phyloP scores from a whole-genome alignment of 495 filamentous ascomycete species.

The Hypoxylon fragiforme region DNA sequence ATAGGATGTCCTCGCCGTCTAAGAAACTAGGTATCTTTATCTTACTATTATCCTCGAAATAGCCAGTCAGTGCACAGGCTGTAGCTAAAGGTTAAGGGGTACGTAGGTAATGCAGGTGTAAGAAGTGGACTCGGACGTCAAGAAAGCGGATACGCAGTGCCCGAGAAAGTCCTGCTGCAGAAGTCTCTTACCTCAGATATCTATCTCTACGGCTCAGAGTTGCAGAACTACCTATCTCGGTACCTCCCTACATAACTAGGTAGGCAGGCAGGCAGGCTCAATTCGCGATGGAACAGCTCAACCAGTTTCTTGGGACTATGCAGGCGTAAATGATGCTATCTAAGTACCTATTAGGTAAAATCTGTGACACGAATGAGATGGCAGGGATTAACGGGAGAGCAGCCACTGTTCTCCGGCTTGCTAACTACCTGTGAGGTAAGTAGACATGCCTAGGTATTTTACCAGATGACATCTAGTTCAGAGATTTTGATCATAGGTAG shows the following conservation, averaged over 20 bases:
- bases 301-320: slow-evolving; percentile 34
- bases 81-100: slow-evolving; percentile 21
- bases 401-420: slow-evolving; percentile 18
- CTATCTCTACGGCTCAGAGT: too few relatives aligned
- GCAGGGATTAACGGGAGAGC: slow-evolving; percentile 23
- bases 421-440: not conserved
- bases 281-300: slow-evolving; percentile 26
- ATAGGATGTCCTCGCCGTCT: slow-evolving; percentile 22
- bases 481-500: slow-evolving; percentile 18
- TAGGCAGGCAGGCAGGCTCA: slow-evolving; percentile 12
- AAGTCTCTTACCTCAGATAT: slow-evolving; percentile 5
- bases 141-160: slow-evolving; percentile 20
- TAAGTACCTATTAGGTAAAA: too few relatives aligned
- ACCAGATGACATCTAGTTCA: too few relatives aligned
- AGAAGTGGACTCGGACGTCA: slow-evolving; percentile 15
- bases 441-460: not conserved
- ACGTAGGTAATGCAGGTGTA: slow-evolving; percentile 21
- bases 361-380: slow-evolving; percentile 23
- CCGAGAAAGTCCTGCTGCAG: slow-evolving; percentile 15
- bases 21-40: slow-evolving; percentile 34
- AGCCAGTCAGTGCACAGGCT: slow-evolving; percentile 33
- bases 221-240: too few relatives aligned
- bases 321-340: too few relatives aligned
- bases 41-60: slow-evolving; percentile 35
- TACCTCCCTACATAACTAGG: too few relatives aligned